phyloP scores from a whole-genome alignment of 805 yeast species.

The Cyberlindnera americana region DNA sequence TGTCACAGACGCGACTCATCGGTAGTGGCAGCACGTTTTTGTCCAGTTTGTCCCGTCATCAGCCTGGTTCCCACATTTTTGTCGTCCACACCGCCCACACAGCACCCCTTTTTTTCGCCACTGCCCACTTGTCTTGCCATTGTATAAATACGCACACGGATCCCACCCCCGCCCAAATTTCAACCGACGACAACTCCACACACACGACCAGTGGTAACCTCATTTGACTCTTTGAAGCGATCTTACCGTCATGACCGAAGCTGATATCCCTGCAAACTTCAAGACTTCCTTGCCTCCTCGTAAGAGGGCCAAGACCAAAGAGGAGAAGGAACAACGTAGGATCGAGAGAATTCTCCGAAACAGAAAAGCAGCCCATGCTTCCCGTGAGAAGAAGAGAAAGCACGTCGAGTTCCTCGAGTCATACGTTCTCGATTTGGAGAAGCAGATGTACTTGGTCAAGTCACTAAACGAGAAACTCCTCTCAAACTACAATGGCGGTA shows the following conservation, averaged over 20 bases:
- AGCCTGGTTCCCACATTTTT: too few species aligned
- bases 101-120: not conserved
- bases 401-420: conserved; percentile 81
- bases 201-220: too few species aligned
- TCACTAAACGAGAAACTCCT: conserved; percentile 18
- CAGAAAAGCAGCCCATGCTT: conserved; percentile 96
- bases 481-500: conserved; percentile 19
- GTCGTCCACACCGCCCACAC: not conserved
- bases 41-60: too few species aligned
- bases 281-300: conserved; percentile 78
- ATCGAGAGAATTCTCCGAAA: conserved; percentile 90
- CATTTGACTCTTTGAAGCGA: too few species aligned
- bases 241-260: conserved; percentile 19
- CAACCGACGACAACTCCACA: too few species aligned
- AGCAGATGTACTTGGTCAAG: conserved; percentile 20
- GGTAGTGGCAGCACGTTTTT: too few species aligned
- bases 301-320: conserved; percentile 93
- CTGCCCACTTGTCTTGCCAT: not conserved
- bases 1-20: too few species aligned
- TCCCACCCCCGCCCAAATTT: too few species aligned
- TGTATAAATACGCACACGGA: not conserved
- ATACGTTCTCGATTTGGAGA: conserved; percentile 26
- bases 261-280: conserved; percentile 34
- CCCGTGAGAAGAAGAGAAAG: conserved; percentile 92
- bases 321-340: conserved; percentile 95